These are phyloP conservation scores for Globisporangium parvum DNA, from an alignment of 352 stramenopile genomes.

Conservation along the genomic window DNA sequence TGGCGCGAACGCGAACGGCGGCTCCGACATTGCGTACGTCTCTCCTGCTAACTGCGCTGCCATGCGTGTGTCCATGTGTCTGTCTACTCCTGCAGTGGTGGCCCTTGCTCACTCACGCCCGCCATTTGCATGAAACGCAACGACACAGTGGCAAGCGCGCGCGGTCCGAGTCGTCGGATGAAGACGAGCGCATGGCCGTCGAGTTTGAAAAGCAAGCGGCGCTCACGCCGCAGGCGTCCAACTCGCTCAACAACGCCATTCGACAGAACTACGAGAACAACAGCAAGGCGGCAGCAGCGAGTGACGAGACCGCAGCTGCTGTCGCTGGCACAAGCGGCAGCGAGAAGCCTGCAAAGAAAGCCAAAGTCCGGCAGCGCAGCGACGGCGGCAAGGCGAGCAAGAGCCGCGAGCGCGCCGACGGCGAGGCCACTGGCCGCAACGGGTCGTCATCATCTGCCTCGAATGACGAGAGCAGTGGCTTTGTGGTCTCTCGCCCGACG, in stretches of 20 bases:
- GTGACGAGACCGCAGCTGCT: background rate
- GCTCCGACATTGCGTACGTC: constrained; percentile 13
- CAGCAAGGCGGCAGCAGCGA: background rate
- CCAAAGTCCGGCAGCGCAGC: constrained; percentile 44
- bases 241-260: constrained; percentile 77
- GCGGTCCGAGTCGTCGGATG: constrained; percentile 48
- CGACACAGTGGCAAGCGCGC: constrained; percentile 39
- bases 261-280: constrained; percentile 59
- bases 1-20: constrained; percentile 10
- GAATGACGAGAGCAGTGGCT: constrained; percentile 29
- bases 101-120: background rate
- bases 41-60: background rate
- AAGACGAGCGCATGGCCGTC: constrained; percentile 53
- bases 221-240: constrained; percentile 19
- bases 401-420: constrained; percentile 8
- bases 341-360: constrained; percentile 61
- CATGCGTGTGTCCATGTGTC: background rate
- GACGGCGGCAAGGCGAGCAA: constrained; percentile 13
- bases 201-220: constrained; percentile 42
- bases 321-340: background rate
- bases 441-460: background rate
- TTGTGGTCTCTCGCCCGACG: constrained; percentile 69
- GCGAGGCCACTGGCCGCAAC: background rate
- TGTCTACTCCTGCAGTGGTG: background rate
- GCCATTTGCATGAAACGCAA: background rate